Percentiles rank a stretch among this genome's conserved stretches.
These are phyloP conservation scores for Coleophoma cylindrospora DNA, from an alignment of 2,329 filamentous ascomycete genomes.

Conservation along the genomic window DNA sequence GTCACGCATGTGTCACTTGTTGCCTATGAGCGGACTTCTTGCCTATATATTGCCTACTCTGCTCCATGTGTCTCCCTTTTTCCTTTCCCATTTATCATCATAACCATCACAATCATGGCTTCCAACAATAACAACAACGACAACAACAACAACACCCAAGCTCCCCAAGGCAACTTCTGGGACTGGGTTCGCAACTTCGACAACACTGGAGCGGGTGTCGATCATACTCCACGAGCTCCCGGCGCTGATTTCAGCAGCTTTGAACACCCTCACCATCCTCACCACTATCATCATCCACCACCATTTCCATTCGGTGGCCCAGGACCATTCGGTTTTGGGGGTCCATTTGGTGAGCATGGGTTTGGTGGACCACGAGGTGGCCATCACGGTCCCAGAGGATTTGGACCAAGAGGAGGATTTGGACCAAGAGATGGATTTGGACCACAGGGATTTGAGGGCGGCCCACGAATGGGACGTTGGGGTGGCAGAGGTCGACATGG, in stretches of 20 bases:
- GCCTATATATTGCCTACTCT: conserved; percentile 12
- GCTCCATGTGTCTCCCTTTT: conserved; percentile 5
- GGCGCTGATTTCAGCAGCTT: conserved; percentile 5
- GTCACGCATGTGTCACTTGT: not conserved
- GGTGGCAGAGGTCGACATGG: conserved; percentile 15
- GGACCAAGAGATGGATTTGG: conserved; percentile 16
- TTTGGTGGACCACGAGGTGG: conserved; percentile 11
- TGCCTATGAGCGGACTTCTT: conserved; percentile 4
- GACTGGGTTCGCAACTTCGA: conserved; percentile 21
- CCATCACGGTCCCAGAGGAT: conserved; percentile 15
- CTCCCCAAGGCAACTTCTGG: conserved; percentile 21
- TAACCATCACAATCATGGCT: conserved; percentile 4
- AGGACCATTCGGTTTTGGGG: conserved; percentile 9
- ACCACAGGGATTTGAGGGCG: not conserved
- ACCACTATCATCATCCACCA: not conserved
- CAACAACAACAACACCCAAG: conserved; percentile 19
- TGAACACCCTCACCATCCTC: conserved; percentile 1
- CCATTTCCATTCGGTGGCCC: conserved; percentile 3
- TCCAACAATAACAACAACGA: conserved; percentile 4
- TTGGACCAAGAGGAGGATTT: conserved; percentile 15
- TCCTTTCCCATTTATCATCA: conserved; percentile 9
- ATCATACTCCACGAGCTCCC: conserved; percentile 14
- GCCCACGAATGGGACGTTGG: too few species aligned
- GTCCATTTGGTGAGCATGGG: conserved; percentile 12
- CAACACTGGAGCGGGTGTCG: conserved; percentile 20